Evolutionary conservation across 768 basidiomycete species (phyloP).

Genomic region (Auriscalpium orientale): DNA sequence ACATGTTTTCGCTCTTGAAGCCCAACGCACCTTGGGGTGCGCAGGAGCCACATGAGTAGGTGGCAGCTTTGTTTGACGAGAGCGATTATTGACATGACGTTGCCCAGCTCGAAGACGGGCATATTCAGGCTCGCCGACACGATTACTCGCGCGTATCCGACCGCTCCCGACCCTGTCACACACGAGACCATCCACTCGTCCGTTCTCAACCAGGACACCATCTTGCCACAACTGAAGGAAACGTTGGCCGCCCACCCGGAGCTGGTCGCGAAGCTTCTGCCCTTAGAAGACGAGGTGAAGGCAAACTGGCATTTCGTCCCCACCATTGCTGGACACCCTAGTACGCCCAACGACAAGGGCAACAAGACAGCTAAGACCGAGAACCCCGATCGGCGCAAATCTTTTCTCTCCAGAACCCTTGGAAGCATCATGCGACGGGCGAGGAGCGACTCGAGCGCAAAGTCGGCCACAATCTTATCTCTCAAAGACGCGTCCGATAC

Average conservation of each 20-base stretch:
- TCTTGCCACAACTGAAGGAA: not conserved
- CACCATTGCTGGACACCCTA: not conserved
- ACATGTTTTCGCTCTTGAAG: constrained; percentile 40
- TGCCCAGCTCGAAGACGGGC: constrained; percentile 30
- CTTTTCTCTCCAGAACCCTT: not conserved
- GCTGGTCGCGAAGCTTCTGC: constrained; percentile 3
- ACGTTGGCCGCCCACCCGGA: constrained; percentile 2
- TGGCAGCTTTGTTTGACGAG: not conserved
- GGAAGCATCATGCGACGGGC: not conserved
- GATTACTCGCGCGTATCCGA: constrained; percentile 3
- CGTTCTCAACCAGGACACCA: constrained; percentile 3
- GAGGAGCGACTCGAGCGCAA: not conserved
- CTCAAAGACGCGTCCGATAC: too few species aligned
- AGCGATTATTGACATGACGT: not conserved
- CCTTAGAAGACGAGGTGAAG: constrained; percentile 5
- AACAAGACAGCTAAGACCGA: not conserved
- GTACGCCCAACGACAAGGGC: not conserved
- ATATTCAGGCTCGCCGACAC: constrained; percentile 2
- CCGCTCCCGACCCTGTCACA: not conserved
- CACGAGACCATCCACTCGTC: constrained; percentile 10
- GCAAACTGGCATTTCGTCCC: not conserved
- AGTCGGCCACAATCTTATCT: not conserved
- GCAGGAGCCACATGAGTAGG: constrained; percentile 58
- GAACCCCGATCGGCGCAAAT: not conserved
- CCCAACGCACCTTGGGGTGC: constrained; percentile 55